Conservation (phyloP, 345 rosid species). For the Balakata baccata region DNA sequence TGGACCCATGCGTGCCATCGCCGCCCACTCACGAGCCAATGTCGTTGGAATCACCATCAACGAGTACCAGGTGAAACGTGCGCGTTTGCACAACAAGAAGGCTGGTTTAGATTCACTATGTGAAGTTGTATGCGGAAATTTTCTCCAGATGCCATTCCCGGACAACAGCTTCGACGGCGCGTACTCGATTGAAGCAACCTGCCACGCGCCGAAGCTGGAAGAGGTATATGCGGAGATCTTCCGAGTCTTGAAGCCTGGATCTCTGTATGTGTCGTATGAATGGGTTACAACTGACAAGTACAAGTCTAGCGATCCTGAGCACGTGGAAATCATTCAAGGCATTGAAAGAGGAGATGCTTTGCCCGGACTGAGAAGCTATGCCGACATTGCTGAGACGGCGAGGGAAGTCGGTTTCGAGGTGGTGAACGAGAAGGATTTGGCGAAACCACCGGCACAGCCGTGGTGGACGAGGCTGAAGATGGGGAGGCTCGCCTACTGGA, state of each 20-base stretch:
- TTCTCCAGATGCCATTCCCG: slow-evolving; percentile 83
- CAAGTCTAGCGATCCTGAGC: slow-evolving; percentile 40
- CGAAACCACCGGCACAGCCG: slow-evolving; percentile 69
- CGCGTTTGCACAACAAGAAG: slow-evolving; percentile 79
- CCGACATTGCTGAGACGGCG: slow-evolving; percentile 63
- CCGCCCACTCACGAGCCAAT: slow-evolving; percentile 73
- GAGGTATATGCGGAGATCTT: slow-evolving; percentile 79
- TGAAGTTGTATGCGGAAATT: slow-evolving; percentile 87
- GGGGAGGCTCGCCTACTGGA: slow-evolving; percentile 89
- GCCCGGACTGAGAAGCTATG: slow-evolving; percentile 67
- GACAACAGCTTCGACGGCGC: slow-evolving; percentile 88
- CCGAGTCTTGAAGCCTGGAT: slow-evolving; percentile 82
- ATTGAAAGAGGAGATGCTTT: slow-evolving; percentile 89
- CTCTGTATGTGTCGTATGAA: slow-evolving; percentile 72
- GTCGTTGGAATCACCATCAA: slow-evolving; percentile 94
- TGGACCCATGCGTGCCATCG: slow-evolving; percentile 99
- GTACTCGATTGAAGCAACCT: slow-evolving; percentile 93
- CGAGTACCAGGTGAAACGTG: slow-evolving; percentile 90
- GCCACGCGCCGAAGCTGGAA: slow-evolving; percentile 92
- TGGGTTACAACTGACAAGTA: slow-evolving; percentile 90
- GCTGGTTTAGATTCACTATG: slow-evolving; percentile 73
- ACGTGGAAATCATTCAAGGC: slow-evolving; percentile 77
- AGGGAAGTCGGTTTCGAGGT: slow-evolving; percentile 77
- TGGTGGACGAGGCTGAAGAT: slow-evolving; percentile 92
- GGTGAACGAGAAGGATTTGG: slow-evolving; percentile 76